phyloP scores from a whole-genome alignment of 140 eudicot genomes.

The Flaveria floridana region DNA sequence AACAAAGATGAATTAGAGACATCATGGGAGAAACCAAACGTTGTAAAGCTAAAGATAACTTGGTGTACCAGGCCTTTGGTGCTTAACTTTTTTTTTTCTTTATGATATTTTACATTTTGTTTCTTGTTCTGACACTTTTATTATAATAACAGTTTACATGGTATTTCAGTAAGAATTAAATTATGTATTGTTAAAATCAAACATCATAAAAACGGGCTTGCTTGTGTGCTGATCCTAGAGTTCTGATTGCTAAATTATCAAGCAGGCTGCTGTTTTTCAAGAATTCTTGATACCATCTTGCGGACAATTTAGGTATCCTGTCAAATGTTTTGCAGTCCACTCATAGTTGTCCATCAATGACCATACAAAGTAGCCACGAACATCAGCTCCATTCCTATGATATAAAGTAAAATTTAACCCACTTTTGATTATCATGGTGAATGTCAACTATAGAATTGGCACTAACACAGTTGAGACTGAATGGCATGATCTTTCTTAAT shows the following conservation, averaged over 20 bases:
- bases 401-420: not conserved
- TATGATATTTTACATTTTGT: too few relatives aligned
- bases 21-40: too few relatives aligned
- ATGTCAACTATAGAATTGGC: not conserved
- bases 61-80: too few relatives aligned
- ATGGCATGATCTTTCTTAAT: too few relatives aligned
- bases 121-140: too few relatives aligned
- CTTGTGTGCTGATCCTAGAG: constrained; percentile 10
- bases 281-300: constrained; percentile 68
- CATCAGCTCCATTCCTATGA: constrained; percentile 75
- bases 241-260: constrained; percentile 17
- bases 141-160: too few relatives aligned
- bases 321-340: constrained; percentile 52
- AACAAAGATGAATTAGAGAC: too few relatives aligned
- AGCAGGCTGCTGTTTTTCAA: constrained; percentile 35
- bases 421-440: constrained; percentile 19
- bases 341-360: constrained; percentile 75
- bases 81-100: too few relatives aligned
- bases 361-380: constrained; percentile 83
- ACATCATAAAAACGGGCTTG: constrained; percentile 14
- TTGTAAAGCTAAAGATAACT: too few relatives aligned
- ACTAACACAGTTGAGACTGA: too few relatives aligned
- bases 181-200: constrained; percentile 10
- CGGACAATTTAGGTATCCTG: constrained; percentile 64
- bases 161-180: not conserved